Percentiles rank a stretch among this genome's conserved stretches.
phyloP scores from a whole-genome alignment of 139 green algal species.

The Coelastrella sp. region DNA sequence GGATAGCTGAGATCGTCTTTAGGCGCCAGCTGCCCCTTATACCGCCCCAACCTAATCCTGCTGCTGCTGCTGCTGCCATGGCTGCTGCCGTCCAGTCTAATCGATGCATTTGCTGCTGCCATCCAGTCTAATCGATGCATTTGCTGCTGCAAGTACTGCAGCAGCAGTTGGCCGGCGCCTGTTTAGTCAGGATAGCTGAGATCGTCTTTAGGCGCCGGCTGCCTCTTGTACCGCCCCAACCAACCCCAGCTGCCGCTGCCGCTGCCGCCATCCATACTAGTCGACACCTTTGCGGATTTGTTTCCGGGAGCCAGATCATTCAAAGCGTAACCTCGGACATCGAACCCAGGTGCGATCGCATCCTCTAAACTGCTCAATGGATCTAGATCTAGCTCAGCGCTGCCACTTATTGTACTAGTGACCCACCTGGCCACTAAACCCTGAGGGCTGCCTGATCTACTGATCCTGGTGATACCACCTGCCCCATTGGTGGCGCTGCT shows the following conservation, averaged over 20 bases:
- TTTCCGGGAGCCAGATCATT: not conserved
- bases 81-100: not conserved
- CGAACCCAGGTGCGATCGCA: constrained; percentile 4
- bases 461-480: not conserved
- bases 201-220: not conserved
- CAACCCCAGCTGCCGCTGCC: not conserved
- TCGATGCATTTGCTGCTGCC: not conserved
- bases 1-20: not conserved
- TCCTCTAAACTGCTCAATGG: constrained; percentile 36
- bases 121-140: not conserved
- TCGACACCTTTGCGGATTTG: not conserved
- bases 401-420: not conserved
- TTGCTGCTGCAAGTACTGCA: no score
- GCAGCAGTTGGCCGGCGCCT: not conserved
- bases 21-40: not conserved
- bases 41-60: not conserved
- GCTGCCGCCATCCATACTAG: not conserved
- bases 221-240: not conserved
- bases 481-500: not conserved
- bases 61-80: not conserved
- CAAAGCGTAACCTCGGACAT: not conserved
- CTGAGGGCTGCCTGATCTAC: not conserved
- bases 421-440: constrained; percentile 18
- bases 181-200: not conserved
- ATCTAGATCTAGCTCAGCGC: not conserved